Conservation (phyloP, 2,329 filamentous ascomycete genomes). For the Botrytis porri region DNA sequence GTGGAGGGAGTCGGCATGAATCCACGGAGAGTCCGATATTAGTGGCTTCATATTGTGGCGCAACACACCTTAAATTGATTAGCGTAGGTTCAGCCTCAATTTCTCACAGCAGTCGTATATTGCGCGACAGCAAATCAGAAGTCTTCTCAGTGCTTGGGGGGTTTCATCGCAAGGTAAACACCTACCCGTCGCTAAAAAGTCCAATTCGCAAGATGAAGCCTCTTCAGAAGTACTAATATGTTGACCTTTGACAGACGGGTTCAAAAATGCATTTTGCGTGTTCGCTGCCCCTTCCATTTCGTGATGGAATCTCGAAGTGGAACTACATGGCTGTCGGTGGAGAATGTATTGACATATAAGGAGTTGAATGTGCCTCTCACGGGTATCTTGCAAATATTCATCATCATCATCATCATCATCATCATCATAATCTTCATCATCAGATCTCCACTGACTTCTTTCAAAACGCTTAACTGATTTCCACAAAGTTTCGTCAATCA, state of each 20-base stretch:
- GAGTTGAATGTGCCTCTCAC: background rate
- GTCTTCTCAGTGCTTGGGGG: background rate
- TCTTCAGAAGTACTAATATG: background rate
- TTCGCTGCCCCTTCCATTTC: background rate
- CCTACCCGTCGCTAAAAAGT: background rate
- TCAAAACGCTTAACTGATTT: background rate
- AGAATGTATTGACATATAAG: background rate
- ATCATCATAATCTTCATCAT: background rate
- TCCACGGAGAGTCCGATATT: background rate
- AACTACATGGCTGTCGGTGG: background rate
- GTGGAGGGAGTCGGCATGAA: background rate
- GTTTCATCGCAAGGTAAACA: background rate
- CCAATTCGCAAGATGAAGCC: background rate
- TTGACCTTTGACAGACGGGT: no score
- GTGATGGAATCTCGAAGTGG: background rate
- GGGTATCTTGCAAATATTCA: background rate
- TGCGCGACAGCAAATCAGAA: background rate
- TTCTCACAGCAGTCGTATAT: slow-evolving; percentile 1
- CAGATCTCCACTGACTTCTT: background rate
- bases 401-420: no score
- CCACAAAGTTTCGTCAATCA: background rate
- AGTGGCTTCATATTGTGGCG: background rate
- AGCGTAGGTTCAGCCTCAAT: background rate
- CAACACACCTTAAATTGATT: background rate
- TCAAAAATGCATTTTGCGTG: background rate